Evolutionary conservation across 2,329 filamentous ascomycete species (phyloP), one percentile per base, ranked within the genome.

Genomic region (Apiospora aurea): DNA sequence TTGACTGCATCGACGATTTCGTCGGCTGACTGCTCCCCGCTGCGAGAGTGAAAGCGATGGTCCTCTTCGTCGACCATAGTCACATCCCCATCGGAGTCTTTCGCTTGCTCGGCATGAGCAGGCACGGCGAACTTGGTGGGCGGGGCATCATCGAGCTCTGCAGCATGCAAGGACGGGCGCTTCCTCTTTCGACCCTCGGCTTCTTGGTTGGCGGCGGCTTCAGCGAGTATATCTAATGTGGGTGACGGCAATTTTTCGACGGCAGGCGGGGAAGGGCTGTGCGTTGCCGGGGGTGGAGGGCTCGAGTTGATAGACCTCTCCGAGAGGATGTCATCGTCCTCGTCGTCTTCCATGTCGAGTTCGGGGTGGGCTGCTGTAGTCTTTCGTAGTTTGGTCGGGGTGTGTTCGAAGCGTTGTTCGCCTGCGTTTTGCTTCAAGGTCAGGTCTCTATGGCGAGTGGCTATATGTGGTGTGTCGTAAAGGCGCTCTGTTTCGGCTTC

Each of bases 401-500:
- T 94, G 75, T 88, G 89, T 77, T 93, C 90, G 75, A 90, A 89
- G 71, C 83, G 80, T 61, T 86, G 84, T 71, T 84, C 87, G 72
- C 87, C 85, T 71, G 87, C 86, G 79, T 87, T 89, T 74, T 85
- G 85, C 76, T 85, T 86, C 70, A 92, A 81, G 61, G 91, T 85
- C 13, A 92, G 88, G 77, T 92, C 88, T 77, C 88, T 87, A 77
- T 89, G 87, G 75, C 90, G 87, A 87, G 78, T 81, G 18, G 78
- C 77, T 73, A 87, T 93, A 74, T 90, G 90, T 24, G 95, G 95
- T n/a, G 94, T 97, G 79, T 93, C 91, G 79, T 96, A 96, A 73
- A 99, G 88, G 72, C 96, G 92, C 83, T 98, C 95, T 1, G 96
- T 98, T 83, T 98, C 96, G 46, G 96, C 96, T 82, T 98, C 96